Evolutionary conservation across 768 basidiomycete genomes (phyloP).

Genomic region (Asterophora lycoperdoides): DNA sequence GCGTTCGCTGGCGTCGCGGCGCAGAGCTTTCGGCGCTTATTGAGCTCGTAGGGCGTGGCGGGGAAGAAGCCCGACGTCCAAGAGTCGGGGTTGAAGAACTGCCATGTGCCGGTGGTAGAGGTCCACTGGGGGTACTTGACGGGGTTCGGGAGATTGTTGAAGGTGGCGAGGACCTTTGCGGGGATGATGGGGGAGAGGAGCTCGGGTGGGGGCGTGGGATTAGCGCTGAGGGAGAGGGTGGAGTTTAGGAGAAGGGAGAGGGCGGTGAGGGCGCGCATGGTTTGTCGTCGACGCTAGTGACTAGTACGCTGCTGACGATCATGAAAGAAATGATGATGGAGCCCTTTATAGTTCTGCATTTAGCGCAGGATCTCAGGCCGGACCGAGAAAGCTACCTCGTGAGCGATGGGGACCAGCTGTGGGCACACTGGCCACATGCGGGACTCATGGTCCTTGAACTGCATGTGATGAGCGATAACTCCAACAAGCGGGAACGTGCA

Average conservation of each 20-base stretch:
- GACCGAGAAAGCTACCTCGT: constrained; percentile 19
- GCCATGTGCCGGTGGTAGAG: constrained; percentile 43
- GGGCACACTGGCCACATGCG: not conserved
- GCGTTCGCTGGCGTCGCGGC: constrained; percentile 32
- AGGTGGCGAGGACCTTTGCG: constrained; percentile 55
- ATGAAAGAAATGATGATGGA: not conserved
- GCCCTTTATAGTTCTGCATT: constrained; percentile 6
- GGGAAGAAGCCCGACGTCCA: constrained; percentile 75
- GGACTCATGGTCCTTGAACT: not conserved
- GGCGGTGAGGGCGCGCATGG: not conserved
- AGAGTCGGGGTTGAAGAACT: constrained; percentile 47
- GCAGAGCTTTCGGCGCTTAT: constrained; percentile 50
- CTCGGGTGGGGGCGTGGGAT: constrained; percentile 33
- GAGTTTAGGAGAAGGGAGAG: constrained; percentile 13
- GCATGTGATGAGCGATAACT: constrained; percentile 10
- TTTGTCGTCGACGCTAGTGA: too few species aligned
- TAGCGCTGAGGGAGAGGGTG: constrained; percentile 14
- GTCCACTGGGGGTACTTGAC: constrained; percentile 47
- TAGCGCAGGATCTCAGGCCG: constrained; percentile 8
- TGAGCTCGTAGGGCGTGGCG: constrained; percentile 53
- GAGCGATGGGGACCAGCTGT: constrained; percentile 1
- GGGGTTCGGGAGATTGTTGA: constrained; percentile 39
- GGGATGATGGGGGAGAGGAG: constrained; percentile 59
- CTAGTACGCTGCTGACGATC: not conserved
- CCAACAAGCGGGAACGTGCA: not conserved